Evolutionary conservation across 192 early-diverging fungal species (phyloP), one percentile per base, ranked within the genome.

Genomic region (Rhizophagus prolifer): DNA sequence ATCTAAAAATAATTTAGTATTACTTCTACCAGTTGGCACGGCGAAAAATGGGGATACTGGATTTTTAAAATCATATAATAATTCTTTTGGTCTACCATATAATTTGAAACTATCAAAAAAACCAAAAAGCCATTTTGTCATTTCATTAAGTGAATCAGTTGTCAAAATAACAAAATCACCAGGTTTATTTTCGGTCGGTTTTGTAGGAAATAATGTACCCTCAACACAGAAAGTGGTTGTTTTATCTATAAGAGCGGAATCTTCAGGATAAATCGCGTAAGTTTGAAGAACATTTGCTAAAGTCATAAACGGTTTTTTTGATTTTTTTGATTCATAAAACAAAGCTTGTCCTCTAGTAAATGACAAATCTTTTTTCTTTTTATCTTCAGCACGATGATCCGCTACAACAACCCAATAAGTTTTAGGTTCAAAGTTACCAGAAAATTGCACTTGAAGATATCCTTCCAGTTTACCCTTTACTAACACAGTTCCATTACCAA

Each of bases 201-300:
- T 66, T 34, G 79, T 60, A 26, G 63, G 70, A 28, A 75, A 77
- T 23, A 85, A 16, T 36, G 62, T 76, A 9, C 86, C 86, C 77
- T 87, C 86, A 6, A 87, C 72, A 68, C 83, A 79, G 30, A 85
- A 60, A 3, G 82, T 61, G 13, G 68, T 80, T 6, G 79, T 79
- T 64, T 79, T 76, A 19, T 87, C 80, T 9, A 87, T 80, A 6
- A 84, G 25, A 10, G 83, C 64, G 23, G 84, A 76, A 50, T 76
- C 75, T 47, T 85, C 86, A 10, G 88, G 89, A 73, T 85, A 90
- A 38, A 89, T 79, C 0, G 86, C 86, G 30, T 90, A 90, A 5
- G 85, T 85, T 38, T 88, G 84, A 21, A 83, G 82, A 71, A 90
- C 84, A 58, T 88, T 87, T 54, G 83, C 79, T 69, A 90, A 74